Evolutionary conservation across 257 asterid genomes (phyloP).

Genomic region (Phtheirospermum japonicum): DNA sequence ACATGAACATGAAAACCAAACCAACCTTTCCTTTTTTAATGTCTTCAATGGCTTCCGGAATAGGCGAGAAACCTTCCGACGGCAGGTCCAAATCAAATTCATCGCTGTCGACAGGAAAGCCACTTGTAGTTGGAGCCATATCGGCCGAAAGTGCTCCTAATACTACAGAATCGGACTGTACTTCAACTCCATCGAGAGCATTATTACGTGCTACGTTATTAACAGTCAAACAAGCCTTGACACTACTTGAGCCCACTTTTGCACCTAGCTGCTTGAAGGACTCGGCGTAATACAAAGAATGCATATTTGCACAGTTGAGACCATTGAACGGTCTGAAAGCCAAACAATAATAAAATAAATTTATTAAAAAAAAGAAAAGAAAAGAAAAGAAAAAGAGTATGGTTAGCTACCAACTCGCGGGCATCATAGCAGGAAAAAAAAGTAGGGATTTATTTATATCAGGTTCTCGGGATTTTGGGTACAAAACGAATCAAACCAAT

Average conservation of each 20-base stretch:
- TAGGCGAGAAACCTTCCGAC: constrained; percentile 71
- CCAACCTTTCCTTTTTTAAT: constrained; percentile 69
- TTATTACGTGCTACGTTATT: constrained; percentile 31
- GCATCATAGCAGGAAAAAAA: too few species aligned
- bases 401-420: too few species aligned
- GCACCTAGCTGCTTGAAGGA: constrained; percentile 34
- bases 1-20: constrained; percentile 10
- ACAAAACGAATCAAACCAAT: neutral
- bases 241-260: constrained; percentile 37
- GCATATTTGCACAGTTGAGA: constrained; percentile 19
- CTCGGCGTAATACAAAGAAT: constrained; percentile 29
- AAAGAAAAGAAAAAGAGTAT: too few species aligned
- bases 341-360: too few species aligned
- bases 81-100: constrained; percentile 76
- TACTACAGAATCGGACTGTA: constrained; percentile 47
- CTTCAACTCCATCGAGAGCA: constrained; percentile 48
- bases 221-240: constrained; percentile 34
- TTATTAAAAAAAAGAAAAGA: neutral
- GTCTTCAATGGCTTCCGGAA: constrained; percentile 82
- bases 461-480: neutral
- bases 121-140: constrained; percentile 47
- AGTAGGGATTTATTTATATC: too few species aligned
- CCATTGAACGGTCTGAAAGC: constrained; percentile 26
- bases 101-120: constrained; percentile 51
- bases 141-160: constrained; percentile 65